These are phyloP conservation scores for Cordyceps cateniannulata DNA, from an alignment of 2,329 filamentous ascomycete species.

Conservation along the genomic window DNA sequence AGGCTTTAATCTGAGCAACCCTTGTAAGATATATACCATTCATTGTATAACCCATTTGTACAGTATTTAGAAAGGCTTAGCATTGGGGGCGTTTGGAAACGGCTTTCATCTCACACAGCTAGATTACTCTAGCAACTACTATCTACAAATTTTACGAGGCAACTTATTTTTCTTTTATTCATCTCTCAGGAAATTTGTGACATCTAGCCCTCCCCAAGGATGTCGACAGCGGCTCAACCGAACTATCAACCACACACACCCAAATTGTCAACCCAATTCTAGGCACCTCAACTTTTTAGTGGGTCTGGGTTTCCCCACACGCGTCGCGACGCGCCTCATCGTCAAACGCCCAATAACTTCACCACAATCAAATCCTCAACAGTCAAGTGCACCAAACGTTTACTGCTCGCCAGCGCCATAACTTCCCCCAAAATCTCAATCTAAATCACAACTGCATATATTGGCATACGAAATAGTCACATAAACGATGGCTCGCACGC, in stretches of 20 bases:
- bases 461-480: not conserved
- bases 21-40: not conserved
- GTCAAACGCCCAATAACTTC: not conserved
- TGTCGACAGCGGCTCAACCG: too few relatives aligned
- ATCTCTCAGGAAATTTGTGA: not conserved
- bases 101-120: not conserved
- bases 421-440: not conserved
- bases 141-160: not conserved
- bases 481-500: slow-evolving; percentile 23
- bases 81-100: slow-evolving; percentile 5
- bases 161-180: not conserved
- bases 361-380: not conserved
- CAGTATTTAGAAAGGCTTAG: not conserved
- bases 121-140: not conserved
- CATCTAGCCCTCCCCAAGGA: too few relatives aligned
- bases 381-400: not conserved
- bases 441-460: not conserved
- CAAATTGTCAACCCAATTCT: too few relatives aligned
- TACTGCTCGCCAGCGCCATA: not conserved
- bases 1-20: slow-evolving; percentile 59
- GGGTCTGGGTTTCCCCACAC: not conserved
- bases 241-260: too few relatives aligned
- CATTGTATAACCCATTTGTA: slow-evolving; percentile 8
- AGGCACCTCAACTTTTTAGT: slow-evolving; percentile 5
- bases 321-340: slow-evolving; percentile 9